Base-by-base conservation (phyloP, 352 stramenopile species). In the Pythium aquatile region DNA sequence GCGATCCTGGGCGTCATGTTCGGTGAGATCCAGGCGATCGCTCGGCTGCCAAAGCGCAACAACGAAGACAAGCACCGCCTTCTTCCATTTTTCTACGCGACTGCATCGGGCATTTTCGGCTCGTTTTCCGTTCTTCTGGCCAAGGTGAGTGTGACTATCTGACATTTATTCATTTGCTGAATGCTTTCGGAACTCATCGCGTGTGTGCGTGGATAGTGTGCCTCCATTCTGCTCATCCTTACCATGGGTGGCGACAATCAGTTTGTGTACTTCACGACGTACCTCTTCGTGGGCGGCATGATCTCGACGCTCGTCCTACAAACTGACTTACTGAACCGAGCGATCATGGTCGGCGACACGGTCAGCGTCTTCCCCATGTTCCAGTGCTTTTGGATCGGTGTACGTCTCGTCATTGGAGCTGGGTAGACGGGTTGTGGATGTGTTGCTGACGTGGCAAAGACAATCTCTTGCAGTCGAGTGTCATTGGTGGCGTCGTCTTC, bases 291-390 rank as follows among this genome's bases (percentile, higher is more conserved):
- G 52, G 79, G 82, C 35, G 83, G 83, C 53, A 94, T 92, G 82
- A 76, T 94, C 52, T 84, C 73, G 56, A 92, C 84, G 59, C 72
- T 94, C 54, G 76, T 92, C 58, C 74, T 93, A n/a, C 85, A 94
- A 63, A 94, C 85, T 0, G 83, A 94, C 52, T 52, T 93, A 60
- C 70, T 94, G 13, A 94, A 94, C 69, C 83, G 85, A 39, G 84
- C 83, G 10, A 93, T 94, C 66, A 94, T 94, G 85, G 69, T 65
- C 5, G 85, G 85, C 7, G 85, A 93, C 54, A 94, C 83, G n/a
- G 78, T 94, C 24, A 91, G 81, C 47, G 85, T 94, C 4, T 94
- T 93, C 55, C 85, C 85, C 1, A 92, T 94, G 81, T 94, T 94
- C 58, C 85, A 94, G 74, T 94, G 85, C 71, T 93, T 94, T 55